phyloP scores from a whole-genome alignment of 148 eudicot genomes.

The Diospyros lotus region DNA sequence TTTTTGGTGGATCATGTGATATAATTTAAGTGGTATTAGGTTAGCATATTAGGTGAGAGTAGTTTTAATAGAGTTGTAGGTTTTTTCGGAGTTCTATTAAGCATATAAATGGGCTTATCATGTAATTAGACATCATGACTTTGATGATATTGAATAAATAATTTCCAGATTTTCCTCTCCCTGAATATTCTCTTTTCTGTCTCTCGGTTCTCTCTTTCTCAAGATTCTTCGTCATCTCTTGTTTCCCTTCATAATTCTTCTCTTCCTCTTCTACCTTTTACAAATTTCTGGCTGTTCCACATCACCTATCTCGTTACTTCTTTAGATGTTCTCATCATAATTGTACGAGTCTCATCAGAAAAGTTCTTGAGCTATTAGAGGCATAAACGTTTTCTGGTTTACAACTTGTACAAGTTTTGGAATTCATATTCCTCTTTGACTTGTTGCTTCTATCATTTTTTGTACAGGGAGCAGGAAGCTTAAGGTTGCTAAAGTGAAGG shows the following conservation, averaged over 20 bases:
- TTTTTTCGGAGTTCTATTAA: no score
- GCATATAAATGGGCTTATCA: no score
- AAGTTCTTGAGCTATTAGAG: neutral
- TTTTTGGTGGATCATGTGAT: no score
- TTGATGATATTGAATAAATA: no score
- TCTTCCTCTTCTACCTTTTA: neutral
- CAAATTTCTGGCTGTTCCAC: neutral
- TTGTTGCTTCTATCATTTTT: neutral
- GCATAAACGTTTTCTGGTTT: neutral
- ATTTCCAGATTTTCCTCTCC: no score
- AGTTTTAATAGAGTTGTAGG: no score
- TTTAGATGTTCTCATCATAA: neutral
- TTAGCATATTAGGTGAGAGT: no score
- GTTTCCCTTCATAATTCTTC: neutral
- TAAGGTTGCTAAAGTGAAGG: constrained; percentile 46
- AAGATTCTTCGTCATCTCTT: neutral
- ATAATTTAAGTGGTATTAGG: no score
- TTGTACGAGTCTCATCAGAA: neutral
- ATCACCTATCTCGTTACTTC: neutral
- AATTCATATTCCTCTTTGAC: neutral
- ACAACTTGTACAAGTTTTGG: neutral
- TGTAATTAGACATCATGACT: no score
- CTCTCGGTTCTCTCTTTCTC: neutral
- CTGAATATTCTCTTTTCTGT: no score
- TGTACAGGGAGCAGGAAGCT: constrained; percentile 54